These are phyloP conservation scores for Taiwanofungus camphoratus DNA, from an alignment of 1,284 basidiomycete species.

Conservation along the genomic window DNA sequence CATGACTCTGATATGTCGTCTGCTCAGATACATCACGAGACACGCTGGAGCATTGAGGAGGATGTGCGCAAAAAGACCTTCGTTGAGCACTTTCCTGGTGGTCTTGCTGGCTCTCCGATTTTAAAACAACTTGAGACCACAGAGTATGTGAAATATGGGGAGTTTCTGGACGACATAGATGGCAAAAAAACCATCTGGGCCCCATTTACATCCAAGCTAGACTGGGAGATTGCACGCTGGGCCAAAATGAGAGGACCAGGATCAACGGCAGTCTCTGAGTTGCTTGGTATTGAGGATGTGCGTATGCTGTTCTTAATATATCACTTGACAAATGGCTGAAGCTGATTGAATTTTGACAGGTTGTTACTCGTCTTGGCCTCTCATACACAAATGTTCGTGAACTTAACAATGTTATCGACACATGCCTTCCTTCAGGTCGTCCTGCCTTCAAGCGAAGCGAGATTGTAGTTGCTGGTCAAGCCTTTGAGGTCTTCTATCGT, in stretches of 20 bases:
- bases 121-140: not conserved
- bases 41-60: too few relatives aligned
- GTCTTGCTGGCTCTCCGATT: not conserved
- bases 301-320: not conserved
- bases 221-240: slow-evolving; percentile 19
- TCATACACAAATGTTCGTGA: slow-evolving; percentile 25
- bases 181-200: not conserved
- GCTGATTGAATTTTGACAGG: slow-evolving; percentile 8
- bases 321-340: not conserved
- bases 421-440: slow-evolving; percentile 20
- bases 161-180: not conserved
- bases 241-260: slow-evolving; percentile 15
- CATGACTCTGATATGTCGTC: not conserved
- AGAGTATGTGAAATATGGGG: not conserved
- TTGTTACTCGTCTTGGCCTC: slow-evolving; percentile 20
- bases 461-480: slow-evolving; percentile 19
- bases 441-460: slow-evolving; percentile 18
- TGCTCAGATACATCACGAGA: not conserved
- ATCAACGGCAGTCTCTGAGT: slow-evolving; percentile 16
- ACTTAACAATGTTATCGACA: slow-evolving; percentile 29
- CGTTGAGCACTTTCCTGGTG: too few relatives aligned
- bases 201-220: slow-evolving; percentile 13
- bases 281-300: slow-evolving; percentile 17
- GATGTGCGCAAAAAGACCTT: too few relatives aligned
- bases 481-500: slow-evolving; percentile 24